Percentiles rank a stretch among this genome's conserved stretches.
phyloP scores from a whole-genome alignment of 441 rosid genomes.

The Pelargonium myrrhifolium region DNA sequence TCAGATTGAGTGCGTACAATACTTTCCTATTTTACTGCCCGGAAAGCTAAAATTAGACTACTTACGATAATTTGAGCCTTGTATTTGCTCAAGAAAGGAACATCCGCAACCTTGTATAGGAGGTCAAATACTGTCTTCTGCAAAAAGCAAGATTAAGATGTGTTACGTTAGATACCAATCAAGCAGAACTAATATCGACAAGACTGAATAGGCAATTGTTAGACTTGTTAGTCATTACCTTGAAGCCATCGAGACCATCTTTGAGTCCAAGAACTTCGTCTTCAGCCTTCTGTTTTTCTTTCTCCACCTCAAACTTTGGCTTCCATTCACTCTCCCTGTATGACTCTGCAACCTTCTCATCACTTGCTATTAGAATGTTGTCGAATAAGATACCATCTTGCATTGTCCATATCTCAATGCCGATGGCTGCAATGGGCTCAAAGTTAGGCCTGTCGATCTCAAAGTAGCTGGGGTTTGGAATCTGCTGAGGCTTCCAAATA shows the following conservation, averaged over 20 bases:
- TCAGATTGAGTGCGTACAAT: not conserved
- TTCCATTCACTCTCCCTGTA: slow-evolving; percentile 28
- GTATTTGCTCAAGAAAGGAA: slow-evolving; percentile 16
- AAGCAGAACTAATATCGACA: not conserved
- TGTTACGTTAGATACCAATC: not conserved
- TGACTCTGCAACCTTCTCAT: slow-evolving; percentile 26
- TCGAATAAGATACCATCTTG: slow-evolving; percentile 32
- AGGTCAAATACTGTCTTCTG: slow-evolving; percentile 25
- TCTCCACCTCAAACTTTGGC: slow-evolving; percentile 28
- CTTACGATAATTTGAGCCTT: slow-evolving; percentile 24
- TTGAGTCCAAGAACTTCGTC: slow-evolving; percentile 16
- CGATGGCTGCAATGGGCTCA: slow-evolving; percentile 32
- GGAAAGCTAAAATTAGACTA: not conserved
- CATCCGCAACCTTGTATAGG: slow-evolving; percentile 23
- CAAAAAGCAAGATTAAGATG: not conserved
- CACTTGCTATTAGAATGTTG: slow-evolving; percentile 26
- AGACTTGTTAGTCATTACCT: slow-evolving; percentile 17
- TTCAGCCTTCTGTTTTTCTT: slow-evolving; percentile 24
- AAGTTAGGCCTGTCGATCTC: slow-evolving; percentile 25
- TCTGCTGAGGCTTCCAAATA: slow-evolving; percentile 30
- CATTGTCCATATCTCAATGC: slow-evolving; percentile 39
- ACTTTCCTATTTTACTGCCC: not conserved
- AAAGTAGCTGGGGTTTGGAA: slow-evolving; percentile 28
- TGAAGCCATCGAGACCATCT: slow-evolving; percentile 18
- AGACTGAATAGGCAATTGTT: too few species aligned